A percentile compares a stretch with the other conserved stretches of the same genome.
Evolutionary conservation across 768 basidiomycete species (phyloP).

Genomic region (Fomitopsis pulvina): DNA sequence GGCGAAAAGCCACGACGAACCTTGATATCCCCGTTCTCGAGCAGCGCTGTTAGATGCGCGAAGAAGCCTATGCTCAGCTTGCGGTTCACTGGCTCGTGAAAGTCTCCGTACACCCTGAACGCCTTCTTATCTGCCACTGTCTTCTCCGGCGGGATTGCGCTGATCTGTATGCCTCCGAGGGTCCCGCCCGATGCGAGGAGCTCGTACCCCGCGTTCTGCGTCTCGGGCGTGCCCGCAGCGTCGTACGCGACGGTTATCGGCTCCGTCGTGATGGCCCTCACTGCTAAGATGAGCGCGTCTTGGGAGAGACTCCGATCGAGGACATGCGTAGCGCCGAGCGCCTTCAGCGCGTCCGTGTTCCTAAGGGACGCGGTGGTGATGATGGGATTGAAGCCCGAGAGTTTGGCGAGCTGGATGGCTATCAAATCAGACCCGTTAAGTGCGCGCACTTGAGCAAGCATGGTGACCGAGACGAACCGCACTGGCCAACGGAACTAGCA

Average conservation of each 20-base stretch:
- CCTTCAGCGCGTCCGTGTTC: constrained; percentile 12
- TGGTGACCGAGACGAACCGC: no score
- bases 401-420: constrained; percentile 22
- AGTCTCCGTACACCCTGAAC: constrained; percentile 9
- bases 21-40: constrained; percentile 18
- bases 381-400: constrained; percentile 22
- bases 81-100: constrained; percentile 9
- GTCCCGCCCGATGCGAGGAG: constrained; percentile 20
- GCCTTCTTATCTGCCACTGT: constrained; percentile 9
- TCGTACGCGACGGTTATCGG: constrained; percentile 21
- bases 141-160: neutral
- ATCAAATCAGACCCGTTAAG: neutral
- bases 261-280: constrained; percentile 9
- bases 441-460: no score
- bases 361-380: constrained; percentile 22
- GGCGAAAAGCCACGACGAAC: constrained; percentile 6
- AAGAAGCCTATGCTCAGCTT: constrained; percentile 12
- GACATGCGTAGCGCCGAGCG: constrained; percentile 21
- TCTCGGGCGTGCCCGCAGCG: constrained; percentile 13
- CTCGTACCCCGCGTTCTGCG: constrained; percentile 15
- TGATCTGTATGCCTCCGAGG: neutral
- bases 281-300: constrained; percentile 3
- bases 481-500: no score
- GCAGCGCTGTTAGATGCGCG: constrained; percentile 11
- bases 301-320: constrained; percentile 16